Evolutionary conservation across 441 rosid species (phyloP), one percentile per base, ranked within the genome.

Genomic region (Hura crepitans): DNA sequence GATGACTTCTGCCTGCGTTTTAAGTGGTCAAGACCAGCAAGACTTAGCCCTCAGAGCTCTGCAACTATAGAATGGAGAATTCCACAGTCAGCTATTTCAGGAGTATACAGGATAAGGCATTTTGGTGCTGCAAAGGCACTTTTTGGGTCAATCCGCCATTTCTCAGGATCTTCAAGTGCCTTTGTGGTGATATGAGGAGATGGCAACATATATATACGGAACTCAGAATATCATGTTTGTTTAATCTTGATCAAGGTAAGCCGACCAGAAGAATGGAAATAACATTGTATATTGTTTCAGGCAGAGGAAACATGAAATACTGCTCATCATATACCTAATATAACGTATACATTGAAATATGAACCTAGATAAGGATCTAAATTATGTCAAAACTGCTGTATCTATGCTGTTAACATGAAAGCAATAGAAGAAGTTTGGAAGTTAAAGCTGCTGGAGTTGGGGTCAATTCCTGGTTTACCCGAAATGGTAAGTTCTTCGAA

Each of bases 51-150:
- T 42, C 83, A 71, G 62, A 93, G 97, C 72, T 25, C 75, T 23
- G 96, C 96, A 56, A 84, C 93, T 9, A 81, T 93, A 28, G 92
- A 91, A 77, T 93, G 97, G 97, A 83, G 84, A 74, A 81, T 91
- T 65, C 97, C 93, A 0, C 70, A 74, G 53, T 78, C 87, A 45
- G 89, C 94, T 10, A 60, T 62, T 43, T 82, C 81, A 6, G 94
- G 97, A 23, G 87, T 93, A 30, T 93, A 93, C 78, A 82, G 91
- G 75, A 81, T 93, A 50, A 81, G 79, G 4, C 97, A 91, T 79
- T 93, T 91, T 43, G 97, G 98, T 55, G 97, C 98, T 13, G 75
- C 96, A 0, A 93, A 91, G 81, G 74, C 63, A 27, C 75, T 88
- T 2, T 23, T 86, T 28, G 94, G 96, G n/a, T 80, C 93, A n/a